A percentile compares a stretch with the other conserved stretches of the same genome.
Evolutionary conservation across 768 basidiomycete genomes (phyloP).

Genomic region (Panaeolus papilionaceus): DNA sequence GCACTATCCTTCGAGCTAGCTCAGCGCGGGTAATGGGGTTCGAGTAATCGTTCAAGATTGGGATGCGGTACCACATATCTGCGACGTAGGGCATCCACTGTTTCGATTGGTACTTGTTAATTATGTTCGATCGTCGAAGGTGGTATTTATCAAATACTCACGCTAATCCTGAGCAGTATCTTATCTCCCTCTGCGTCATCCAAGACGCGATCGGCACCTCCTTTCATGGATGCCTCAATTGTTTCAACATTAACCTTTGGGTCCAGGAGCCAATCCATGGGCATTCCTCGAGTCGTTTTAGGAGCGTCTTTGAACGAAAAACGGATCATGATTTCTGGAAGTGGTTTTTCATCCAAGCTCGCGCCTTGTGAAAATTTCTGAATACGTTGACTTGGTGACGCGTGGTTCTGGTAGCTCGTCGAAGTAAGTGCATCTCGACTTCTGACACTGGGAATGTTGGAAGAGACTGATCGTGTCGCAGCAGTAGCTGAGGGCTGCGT

Average conservation of each 20-base stretch:
- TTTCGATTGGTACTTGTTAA: no score
- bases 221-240: not conserved
- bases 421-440: not conserved
- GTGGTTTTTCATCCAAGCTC: not conserved
- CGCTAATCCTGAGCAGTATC: not conserved
- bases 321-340: conserved; percentile 4
- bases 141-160: not conserved
- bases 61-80: conserved; percentile 1
- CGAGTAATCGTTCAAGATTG: not conserved
- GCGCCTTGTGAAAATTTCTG: not conserved
- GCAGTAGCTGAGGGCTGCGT: not conserved
- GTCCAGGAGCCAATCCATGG: conserved; percentile 1
- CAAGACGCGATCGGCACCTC: not conserved
- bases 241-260: not conserved
- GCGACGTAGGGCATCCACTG: conserved; percentile 9
- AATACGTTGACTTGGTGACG: not conserved
- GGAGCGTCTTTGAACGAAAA: not conserved
- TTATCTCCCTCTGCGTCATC: not conserved
- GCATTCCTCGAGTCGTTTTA: not conserved
- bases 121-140: no score
- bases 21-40: not conserved
- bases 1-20: not conserved
- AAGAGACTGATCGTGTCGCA: not conserved
- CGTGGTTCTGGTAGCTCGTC: not conserved
- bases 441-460: not conserved